A percentile compares a stretch with the other conserved stretches of the same genome.
Evolutionary conservation across 352 stramenopile genomes (phyloP).

Genomic region (Peronospora belbahrii): DNA sequence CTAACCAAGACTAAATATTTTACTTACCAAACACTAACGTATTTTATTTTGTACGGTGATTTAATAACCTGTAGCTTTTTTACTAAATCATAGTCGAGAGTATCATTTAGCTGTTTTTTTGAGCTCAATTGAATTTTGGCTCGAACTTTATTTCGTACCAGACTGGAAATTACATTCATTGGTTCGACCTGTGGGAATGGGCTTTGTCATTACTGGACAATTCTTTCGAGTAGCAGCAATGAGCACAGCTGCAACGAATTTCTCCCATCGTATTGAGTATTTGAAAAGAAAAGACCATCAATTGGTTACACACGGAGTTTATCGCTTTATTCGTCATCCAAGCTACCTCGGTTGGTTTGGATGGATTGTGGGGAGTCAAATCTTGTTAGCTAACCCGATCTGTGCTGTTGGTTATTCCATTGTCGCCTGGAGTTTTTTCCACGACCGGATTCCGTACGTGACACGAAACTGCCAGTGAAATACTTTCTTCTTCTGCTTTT

Average conservation of each 20-base stretch:
- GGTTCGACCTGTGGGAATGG: slow-evolving; percentile 54
- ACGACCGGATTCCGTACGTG: slow-evolving; percentile 87
- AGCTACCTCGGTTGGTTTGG: slow-evolving; percentile 96
- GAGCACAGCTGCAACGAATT: slow-evolving; percentile 90
- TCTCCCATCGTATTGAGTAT: slow-evolving; percentile 94
- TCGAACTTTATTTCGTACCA: slow-evolving; percentile 80
- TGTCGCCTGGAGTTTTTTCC: slow-evolving; percentile 92
- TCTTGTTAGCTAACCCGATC: slow-evolving; percentile 89
- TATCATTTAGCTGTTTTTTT: slow-evolving; percentile 83
- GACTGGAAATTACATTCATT: slow-evolving; percentile 54
- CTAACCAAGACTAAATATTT: slow-evolving; percentile 6
- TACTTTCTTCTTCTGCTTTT: no score
- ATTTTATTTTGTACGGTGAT: slow-evolving; percentile 5
- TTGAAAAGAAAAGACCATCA: slow-evolving; percentile 90
- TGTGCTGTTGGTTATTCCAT: slow-evolving; percentile 80
- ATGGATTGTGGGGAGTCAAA: slow-evolving; percentile 93
- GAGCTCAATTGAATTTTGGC: slow-evolving; percentile 88
- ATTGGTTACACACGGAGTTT: slow-evolving; percentile 90
- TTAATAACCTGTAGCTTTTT: slow-evolving; percentile 52
- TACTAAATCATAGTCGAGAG: slow-evolving; percentile 87
- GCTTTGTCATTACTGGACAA: slow-evolving; percentile 81
- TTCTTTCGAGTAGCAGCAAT: slow-evolving; percentile 87
- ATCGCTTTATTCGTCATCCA: slow-evolving; percentile 90
- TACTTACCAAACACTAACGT: no score
- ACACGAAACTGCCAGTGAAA: no score